A percentile compares a stretch with the other conserved stretches of the same genome.
phyloP scores from a whole-genome alignment of 352 stramenopile species.

The Peronospora destructor region DNA sequence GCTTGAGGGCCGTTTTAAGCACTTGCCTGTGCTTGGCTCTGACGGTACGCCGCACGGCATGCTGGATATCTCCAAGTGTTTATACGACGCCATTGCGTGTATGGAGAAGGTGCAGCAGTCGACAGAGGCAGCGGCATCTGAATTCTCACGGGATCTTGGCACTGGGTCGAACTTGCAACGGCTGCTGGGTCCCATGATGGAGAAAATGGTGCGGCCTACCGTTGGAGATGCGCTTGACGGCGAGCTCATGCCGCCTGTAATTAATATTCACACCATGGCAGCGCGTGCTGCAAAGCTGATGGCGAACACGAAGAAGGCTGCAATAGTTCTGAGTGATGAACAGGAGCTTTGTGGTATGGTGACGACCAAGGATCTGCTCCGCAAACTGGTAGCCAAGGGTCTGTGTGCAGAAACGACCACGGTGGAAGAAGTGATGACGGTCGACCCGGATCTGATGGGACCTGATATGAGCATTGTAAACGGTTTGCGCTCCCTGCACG shows the following conservation, averaged over 20 bases:
- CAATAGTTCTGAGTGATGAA: slow-evolving; percentile 63
- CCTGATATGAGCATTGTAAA: slow-evolving; percentile 79
- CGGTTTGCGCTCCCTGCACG: slow-evolving; percentile 78
- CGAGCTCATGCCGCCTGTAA: slow-evolving; percentile 69
- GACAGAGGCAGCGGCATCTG: slow-evolving; percentile 63
- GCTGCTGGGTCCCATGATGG: slow-evolving; percentile 79
- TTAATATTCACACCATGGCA: slow-evolving; percentile 65
- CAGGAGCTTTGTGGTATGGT: slow-evolving; percentile 78
- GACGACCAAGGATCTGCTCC: slow-evolving; percentile 80
- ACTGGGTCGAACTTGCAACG: slow-evolving; percentile 62
- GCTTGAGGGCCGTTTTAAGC: slow-evolving; percentile 83
- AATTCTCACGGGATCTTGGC: slow-evolving; percentile 76
- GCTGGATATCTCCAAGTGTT: slow-evolving; percentile 87
- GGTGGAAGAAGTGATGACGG: slow-evolving; percentile 83
- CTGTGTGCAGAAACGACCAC: slow-evolving; percentile 64
- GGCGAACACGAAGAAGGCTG: slow-evolving; percentile 77
- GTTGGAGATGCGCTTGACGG: slow-evolving; percentile 76
- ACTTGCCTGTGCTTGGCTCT: slow-evolving; percentile 69
- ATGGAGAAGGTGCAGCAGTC: slow-evolving; percentile 85
- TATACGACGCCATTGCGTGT: slow-evolving; percentile 84
- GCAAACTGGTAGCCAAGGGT: slow-evolving; percentile 81
- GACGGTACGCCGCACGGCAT: slow-evolving; percentile 75
- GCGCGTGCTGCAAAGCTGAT: slow-evolving; percentile 78
- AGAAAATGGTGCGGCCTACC: slow-evolving; percentile 85
- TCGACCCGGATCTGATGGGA: slow-evolving; percentile 67